Evolutionary conservation across 331 rosid genomes (phyloP), one percentile per base, ranked within the genome.

Genomic region (Quercus phellos): DNA sequence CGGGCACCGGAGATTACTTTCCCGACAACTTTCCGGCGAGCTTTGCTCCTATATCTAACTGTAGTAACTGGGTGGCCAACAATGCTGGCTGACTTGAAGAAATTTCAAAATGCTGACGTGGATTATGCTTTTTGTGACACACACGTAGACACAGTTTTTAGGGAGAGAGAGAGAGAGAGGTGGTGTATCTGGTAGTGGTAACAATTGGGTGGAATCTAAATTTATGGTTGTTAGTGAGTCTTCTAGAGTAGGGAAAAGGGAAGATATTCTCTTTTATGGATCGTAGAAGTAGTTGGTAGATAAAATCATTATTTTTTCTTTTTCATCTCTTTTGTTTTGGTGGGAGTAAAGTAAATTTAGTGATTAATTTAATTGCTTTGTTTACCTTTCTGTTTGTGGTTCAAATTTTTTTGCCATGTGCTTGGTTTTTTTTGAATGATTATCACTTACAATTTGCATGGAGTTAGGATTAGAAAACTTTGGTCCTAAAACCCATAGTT

Each of bases 1-100:
- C 87, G 35, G 53, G 14, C 2, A 4, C 74, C 74, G 92, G 74
- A 61, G 95, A 87, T 8, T 85, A 71, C 79, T 86, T 87, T 35
- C 58, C 79, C 63, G 97, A 92, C 22, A 79, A 84, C 1, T 86
- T 89, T 26, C 84, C 91, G 70, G 55, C 82, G n/a, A 80, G 54
- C 24, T 78, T 85, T 26, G 82, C 82, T 4, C 75, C 84, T 18
- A 87, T 38, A 2, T 38, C 46, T 38, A 38, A 38, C 46, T 8
- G 46, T 38, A 38, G 95, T 3, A 42, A 76, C 12, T 91, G 88
- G 89, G 77, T 74, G 59, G 63, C 84, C 35, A 84, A 76, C 67
- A 84, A 74, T 71, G 80, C 89, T 29, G 82, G 82, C 56, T 92
- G 85, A 91, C 58, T 83, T 26, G 12, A 18, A 30, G 24, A n/a